Conservation (phyloP, 2,329 filamentous ascomycete genomes). For the Fusarium albidum region DNA sequence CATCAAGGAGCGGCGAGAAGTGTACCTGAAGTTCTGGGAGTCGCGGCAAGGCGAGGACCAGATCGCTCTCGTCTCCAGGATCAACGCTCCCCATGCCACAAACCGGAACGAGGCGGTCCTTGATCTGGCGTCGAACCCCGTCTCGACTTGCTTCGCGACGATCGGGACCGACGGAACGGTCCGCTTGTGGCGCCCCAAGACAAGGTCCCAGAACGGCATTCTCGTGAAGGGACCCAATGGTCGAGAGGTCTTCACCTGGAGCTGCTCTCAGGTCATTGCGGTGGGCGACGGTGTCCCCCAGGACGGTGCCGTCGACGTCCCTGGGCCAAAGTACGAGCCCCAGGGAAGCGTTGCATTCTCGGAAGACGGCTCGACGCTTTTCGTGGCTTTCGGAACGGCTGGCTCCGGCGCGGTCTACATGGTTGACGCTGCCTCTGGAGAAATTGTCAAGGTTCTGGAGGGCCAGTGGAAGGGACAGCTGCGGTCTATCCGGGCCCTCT, state of each 20-base stretch:
- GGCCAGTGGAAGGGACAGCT: conserved; percentile 72
- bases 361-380: conserved; percentile 84
- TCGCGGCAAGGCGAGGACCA: conserved; percentile 62
- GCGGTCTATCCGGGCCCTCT: conserved; percentile 74
- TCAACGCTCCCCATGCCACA: conserved; percentile 82
- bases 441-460: conserved; percentile 71
- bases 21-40: conserved; percentile 92
- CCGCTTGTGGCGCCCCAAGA: conserved; percentile 82
- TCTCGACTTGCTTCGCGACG: conserved; percentile 78
- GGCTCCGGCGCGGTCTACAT: conserved; percentile 74
- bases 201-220: conserved; percentile 73
- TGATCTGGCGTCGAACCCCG: conserved; percentile 76
- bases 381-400: conserved; percentile 66
- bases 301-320: conserved; percentile 43
- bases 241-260: conserved; percentile 76
- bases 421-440: conserved; percentile 75
- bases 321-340: conserved; percentile 42
- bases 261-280: conserved; percentile 67
- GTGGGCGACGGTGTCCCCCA: conserved; percentile 61
- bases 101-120: conserved; percentile 68
- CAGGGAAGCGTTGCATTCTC: conserved; percentile 80
- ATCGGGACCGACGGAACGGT: conserved; percentile 82
- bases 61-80: conserved; percentile 82
- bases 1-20: conserved; percentile 67
- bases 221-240: conserved; percentile 66